Percentiles rank a stretch among this genome's conserved stretches.
Conservation (phyloP, 352 stramenopile genomes). For the Pythium dissimile region DNA sequence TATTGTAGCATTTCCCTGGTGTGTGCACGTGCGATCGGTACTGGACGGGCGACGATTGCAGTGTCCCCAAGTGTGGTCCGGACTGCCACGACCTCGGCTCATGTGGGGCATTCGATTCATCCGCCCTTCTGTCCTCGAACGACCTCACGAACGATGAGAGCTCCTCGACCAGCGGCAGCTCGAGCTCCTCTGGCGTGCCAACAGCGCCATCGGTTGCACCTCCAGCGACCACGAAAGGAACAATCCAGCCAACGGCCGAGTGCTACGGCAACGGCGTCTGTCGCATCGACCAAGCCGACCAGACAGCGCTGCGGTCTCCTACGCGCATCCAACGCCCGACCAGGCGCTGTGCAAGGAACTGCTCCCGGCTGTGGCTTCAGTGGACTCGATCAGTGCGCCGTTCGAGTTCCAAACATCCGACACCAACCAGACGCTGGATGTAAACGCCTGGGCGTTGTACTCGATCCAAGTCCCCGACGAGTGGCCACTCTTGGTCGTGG, state of each 20-base stretch:
- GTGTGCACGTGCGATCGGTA: constrained; percentile 72
- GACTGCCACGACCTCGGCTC: constrained; percentile 64
- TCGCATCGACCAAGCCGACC: constrained; percentile 20
- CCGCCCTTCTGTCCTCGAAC: no score
- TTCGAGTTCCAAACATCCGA: constrained; percentile 40
- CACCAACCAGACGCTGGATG: constrained; percentile 39
- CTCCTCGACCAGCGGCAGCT: constrained; percentile 1
- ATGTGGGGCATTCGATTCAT: constrained; percentile 19
- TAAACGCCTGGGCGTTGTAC: constrained; percentile 59
- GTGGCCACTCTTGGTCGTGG: constrained; percentile 58
- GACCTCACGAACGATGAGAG: background rate
- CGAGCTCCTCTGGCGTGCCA: no score
- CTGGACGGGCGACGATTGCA: constrained; percentile 76
- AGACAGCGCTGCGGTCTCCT: constrained; percentile 55
- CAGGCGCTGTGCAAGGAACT: constrained; percentile 66
- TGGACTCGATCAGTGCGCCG: constrained; percentile 46
- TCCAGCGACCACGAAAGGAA: background rate
- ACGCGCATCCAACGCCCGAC: constrained; percentile 30
- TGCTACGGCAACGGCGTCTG: constrained; percentile 78
- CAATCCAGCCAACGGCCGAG: constrained; percentile 53
- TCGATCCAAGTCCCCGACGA: constrained; percentile 50
- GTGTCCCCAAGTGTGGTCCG: constrained; percentile 60
- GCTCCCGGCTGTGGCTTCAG: constrained; percentile 50
- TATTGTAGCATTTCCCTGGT: constrained; percentile 44
- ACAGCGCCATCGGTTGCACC: background rate